Evolutionary conservation across 345 rosid species (phyloP).

Genomic region (Hibiscus trionum): DNA sequence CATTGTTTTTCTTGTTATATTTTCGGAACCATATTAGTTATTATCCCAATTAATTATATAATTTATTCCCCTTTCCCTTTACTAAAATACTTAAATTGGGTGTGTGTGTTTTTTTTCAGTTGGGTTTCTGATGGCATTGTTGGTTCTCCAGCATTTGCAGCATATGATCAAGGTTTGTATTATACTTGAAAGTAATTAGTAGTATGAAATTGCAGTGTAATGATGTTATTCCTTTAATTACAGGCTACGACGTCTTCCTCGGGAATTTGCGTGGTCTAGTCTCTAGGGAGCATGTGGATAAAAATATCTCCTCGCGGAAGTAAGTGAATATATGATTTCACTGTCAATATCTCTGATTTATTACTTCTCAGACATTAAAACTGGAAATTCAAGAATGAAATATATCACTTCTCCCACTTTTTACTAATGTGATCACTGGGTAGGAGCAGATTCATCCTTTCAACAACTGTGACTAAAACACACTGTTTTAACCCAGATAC

Average conservation of each 20-base stretch:
- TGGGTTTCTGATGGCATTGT: constrained; percentile 96
- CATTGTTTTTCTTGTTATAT: not conserved
- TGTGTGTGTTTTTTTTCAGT: constrained; percentile 30
- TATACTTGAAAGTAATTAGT: not conserved
- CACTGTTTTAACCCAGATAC: constrained; percentile 37
- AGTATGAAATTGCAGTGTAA: not conserved
- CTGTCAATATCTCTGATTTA: not conserved
- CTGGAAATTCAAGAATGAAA: not conserved
- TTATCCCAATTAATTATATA: not conserved
- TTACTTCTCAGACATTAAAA: not conserved
- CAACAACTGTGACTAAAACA: not conserved
- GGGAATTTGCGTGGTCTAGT: constrained; percentile 91
- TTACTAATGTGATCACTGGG: not conserved
- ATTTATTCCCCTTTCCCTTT: not conserved
- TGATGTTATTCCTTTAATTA: constrained; percentile 13
- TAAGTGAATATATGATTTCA: constrained; percentile 29
- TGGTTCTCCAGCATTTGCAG: constrained; percentile 98
- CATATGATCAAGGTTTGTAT: constrained; percentile 84
- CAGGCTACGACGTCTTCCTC: constrained; percentile 93
- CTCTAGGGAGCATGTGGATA: constrained; percentile 82
- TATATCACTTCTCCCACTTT: not conserved
- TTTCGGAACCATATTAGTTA: not conserved
- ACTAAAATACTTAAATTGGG: not conserved
- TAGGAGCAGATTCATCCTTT: not conserved
- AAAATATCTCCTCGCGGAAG: constrained; percentile 73